Evolutionary conservation across 306 rosid species (phyloP).

Genomic region (Luffa aegyptiaca): DNA sequence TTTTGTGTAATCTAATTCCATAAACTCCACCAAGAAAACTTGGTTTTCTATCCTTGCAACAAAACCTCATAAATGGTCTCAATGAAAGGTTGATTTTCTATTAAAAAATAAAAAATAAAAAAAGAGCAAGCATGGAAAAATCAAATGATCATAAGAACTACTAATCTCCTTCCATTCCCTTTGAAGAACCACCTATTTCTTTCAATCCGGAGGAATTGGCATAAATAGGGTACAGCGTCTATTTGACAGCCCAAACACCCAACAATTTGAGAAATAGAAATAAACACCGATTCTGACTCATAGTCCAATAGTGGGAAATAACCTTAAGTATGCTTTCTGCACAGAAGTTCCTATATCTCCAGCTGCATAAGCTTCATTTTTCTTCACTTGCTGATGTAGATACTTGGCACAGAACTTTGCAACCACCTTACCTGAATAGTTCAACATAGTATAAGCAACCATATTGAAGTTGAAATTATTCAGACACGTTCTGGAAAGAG

Average conservation of each 20-base stretch:
- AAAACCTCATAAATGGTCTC: not conserved
- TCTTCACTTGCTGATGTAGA: conserved; percentile 86
- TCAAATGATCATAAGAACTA: not conserved
- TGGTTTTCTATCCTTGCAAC: not conserved
- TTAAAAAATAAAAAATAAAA: not conserved
- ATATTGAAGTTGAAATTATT: not conserved
- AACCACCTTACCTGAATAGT: conserved; percentile 82
- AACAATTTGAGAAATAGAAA: conserved; percentile 13
- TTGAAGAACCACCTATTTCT: not conserved
- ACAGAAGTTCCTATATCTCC: conserved; percentile 80
- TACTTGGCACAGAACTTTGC: conserved; percentile 94
- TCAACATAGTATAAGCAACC: conserved; percentile 18
- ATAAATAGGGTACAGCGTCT: not conserved
- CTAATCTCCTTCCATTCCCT: not conserved
- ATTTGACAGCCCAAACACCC: conserved; percentile 10
- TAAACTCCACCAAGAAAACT: not conserved
- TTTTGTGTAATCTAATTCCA: not conserved
- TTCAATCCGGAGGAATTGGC: not conserved
- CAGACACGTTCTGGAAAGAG: not conserved
- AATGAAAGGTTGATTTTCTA: not conserved
- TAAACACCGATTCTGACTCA: conserved; percentile 13
- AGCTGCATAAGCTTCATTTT: conserved; percentile 48
- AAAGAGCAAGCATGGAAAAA: not conserved
- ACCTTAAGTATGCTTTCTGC: conserved; percentile 82
- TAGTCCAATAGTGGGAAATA: conserved; percentile 18